Conservation (phyloP, 305 asterid species). For the Fraxinus xanthoxyloides region DNA sequence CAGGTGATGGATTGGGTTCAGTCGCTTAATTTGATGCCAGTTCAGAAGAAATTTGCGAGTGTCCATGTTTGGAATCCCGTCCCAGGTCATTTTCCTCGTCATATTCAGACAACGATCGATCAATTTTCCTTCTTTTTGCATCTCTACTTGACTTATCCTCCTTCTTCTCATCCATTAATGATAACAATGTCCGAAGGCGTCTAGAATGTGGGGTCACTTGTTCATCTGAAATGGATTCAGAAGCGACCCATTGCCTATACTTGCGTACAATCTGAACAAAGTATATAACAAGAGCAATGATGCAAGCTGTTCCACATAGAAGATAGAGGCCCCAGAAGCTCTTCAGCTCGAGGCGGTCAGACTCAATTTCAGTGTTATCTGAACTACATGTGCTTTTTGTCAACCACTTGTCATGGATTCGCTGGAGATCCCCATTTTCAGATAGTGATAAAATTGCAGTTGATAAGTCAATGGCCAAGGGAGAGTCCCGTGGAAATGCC, state of each 20-base stretch:
- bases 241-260: conserved; percentile 36
- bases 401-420: conserved; percentile 77
- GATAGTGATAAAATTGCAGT: conserved; percentile 70
- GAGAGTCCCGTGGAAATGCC: conserved; percentile 81
- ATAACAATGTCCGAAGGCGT: conserved; percentile 53
- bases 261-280: conserved; percentile 46
- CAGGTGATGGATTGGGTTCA: not conserved
- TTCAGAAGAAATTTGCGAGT: conserved; percentile 20
- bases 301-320: conserved; percentile 50
- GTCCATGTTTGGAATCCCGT: conserved; percentile 30
- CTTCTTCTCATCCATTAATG: conserved; percentile 65
- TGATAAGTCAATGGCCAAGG: conserved; percentile 67
- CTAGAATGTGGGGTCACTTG: conserved; percentile 43
- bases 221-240: conserved; percentile 27
- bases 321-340: conserved; percentile 78
- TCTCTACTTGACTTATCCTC: conserved; percentile 52
- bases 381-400: conserved; percentile 50
- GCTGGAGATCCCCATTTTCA: conserved; percentile 71
- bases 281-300: conserved; percentile 49
- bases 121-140: conserved; percentile 58
- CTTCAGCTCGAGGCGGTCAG: conserved; percentile 59
- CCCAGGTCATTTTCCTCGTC: conserved; percentile 35
- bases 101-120: conserved; percentile 37
- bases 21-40: conserved; percentile 23
- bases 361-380: conserved; percentile 49